Base-by-base conservation (phyloP, 768 basidiomycete genomes). In the Pleurotus pulmonarius region DNA sequence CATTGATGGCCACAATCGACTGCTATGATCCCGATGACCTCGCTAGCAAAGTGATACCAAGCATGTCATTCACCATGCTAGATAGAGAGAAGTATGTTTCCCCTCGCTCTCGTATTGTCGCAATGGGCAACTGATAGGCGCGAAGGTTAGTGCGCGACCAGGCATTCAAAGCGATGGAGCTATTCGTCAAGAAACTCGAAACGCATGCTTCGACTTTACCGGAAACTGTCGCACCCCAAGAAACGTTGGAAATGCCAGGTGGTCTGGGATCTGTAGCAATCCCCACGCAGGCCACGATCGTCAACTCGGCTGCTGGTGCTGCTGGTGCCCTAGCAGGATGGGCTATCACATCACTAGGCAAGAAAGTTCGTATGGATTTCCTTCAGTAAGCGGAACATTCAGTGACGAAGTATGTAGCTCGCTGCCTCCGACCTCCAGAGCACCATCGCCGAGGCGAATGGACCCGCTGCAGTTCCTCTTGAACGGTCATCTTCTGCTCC, bases 311-410 rank as follows among this genome's bases (percentile, higher is more conserved):
- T 0, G 87, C 94, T 0, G 94, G 94, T 0, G 95, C 94, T 2
- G 96, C 95, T 15, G 88, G 91, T 6, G 90, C 87, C 15, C 74
- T 99, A 3, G 95, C 96, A 12, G 93, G 94, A 5, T 98, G 96
- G 96, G 96, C 96, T 1, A 92, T 98, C 43, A 90, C 93, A 3
- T 94, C 90, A 0, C 64, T 98, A 0, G 86, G 90, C 24, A 94
- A 86, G 73, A 90, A 89, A 77, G 90, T 90, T 53, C 26, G 73
- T 55, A 20, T 20, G 4, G 11, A 46, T 18, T 7, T 16, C 51
- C 24, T 20, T 55, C 13, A 4, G 29, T 7, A 44, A 6, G 8
- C 25, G 3, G 25, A 47, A 46, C 53, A 46, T 60, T 55, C 11
- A 41, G 56, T 57, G 43, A 55, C 40, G 18, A 18, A 26, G 4